Evolutionary conservation across 208 protist species (phyloP).

Genomic region (Wallacemonas sp.): DNA sequence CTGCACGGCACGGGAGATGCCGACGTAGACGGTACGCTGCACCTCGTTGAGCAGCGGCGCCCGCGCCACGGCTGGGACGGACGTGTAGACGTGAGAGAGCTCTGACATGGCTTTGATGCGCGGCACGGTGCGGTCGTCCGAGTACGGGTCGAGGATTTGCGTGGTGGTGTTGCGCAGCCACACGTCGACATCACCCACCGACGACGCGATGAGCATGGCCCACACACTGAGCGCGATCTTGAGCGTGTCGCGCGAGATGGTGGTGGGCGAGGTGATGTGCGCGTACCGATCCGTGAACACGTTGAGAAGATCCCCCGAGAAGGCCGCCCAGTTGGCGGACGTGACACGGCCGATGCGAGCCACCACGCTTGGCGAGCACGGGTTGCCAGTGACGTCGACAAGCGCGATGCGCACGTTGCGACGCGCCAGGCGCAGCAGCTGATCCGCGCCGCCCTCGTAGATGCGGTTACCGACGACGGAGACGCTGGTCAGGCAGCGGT

Average conservation of each 20-base stretch:
- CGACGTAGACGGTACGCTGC: conserved; percentile 70
- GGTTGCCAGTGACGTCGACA: conserved; percentile 50
- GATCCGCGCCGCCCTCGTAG: conserved; percentile 74
- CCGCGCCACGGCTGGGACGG: conserved; percentile 63
- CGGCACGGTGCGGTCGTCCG: conserved; percentile 21
- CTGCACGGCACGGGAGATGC: conserved; percentile 44
- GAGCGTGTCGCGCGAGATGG: conserved; percentile 48
- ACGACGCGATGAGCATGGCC: conserved; percentile 67
- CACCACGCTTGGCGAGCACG: conserved; percentile 44
- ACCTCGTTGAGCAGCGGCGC: conserved; percentile 82
- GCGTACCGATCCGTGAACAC: conserved; percentile 52
- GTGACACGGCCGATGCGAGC: conserved; percentile 46
- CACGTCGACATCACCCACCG: conserved; percentile 64
- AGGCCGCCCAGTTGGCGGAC: conserved; percentile 27
- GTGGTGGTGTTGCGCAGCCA: conserved; percentile 72
- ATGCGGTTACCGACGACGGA: conserved; percentile 60
- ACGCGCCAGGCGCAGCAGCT: conserved; percentile 69
- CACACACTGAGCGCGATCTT: conserved; percentile 71
- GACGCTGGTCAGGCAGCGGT: conserved; percentile 59
- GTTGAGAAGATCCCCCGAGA: conserved; percentile 68
- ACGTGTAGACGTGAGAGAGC: conserved; percentile 23
- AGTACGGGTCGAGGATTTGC: conserved; percentile 33
- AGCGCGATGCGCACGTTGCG: conserved; percentile 56
- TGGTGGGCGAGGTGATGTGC: conserved; percentile 44
- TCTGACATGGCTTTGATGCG: conserved; percentile 36